Conservation (phyloP, 345 rosid species). For the Bruguiera parviflora region DNA sequence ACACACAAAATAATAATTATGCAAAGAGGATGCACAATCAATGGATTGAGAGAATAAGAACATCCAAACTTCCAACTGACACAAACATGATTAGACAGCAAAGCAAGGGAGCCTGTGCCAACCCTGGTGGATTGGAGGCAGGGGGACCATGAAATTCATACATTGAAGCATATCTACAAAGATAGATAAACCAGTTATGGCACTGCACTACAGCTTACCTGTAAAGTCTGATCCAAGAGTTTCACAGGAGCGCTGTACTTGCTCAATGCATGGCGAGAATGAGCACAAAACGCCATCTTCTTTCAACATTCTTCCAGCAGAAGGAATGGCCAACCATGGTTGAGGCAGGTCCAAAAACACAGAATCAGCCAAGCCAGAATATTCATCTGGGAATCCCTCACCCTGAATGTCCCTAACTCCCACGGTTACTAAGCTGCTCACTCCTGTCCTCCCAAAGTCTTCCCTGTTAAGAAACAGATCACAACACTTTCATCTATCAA, state of each 20-base stretch:
- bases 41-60: neutral
- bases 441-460: conserved; percentile 79
- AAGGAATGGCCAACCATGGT: conserved; percentile 80
- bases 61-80: neutral
- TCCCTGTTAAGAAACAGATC: conserved; percentile 40
- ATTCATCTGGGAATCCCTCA: conserved; percentile 77
- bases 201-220: conserved; percentile 33
- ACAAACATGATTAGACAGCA: too few species aligned
- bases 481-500: neutral
- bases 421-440: conserved; percentile 64
- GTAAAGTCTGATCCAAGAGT: conserved; percentile 62
- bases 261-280: conserved; percentile 96
- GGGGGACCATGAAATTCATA: too few species aligned
- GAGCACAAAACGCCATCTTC: conserved; percentile 78
- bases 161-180: too few species aligned
- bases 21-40: neutral
- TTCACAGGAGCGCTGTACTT: conserved; percentile 89
- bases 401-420: conserved; percentile 92
- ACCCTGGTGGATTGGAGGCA: too few species aligned
- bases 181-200: neutral
- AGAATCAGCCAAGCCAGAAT: conserved; percentile 56
- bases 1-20: neutral
- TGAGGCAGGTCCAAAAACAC: conserved; percentile 85
- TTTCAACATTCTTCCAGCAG: conserved; percentile 79
- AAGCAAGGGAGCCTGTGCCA: too few species aligned